Percentiles rank a stretch among this genome's conserved stretches.
Evolutionary conservation across 2,329 filamentous ascomycete genomes (phyloP).

Genomic region (Penicillium paneum): DNA sequence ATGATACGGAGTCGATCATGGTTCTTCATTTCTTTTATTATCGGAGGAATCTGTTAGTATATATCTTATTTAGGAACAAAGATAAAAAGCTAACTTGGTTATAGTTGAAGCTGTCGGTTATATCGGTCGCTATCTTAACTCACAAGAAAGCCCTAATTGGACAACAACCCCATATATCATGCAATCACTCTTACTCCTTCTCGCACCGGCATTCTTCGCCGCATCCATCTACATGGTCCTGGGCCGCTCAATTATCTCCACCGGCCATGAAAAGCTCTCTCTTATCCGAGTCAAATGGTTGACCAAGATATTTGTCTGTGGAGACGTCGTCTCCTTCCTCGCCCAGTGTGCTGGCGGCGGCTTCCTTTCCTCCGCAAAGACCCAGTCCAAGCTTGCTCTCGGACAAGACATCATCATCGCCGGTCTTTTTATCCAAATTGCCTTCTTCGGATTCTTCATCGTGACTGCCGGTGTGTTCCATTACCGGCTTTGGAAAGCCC

Average conservation of each 20-base stretch:
- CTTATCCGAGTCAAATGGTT: constrained; percentile 43
- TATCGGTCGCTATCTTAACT: background rate
- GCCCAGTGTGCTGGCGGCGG: constrained; percentile 36
- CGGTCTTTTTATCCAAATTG: constrained; percentile 11
- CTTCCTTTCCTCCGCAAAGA: background rate
- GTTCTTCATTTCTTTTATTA: constrained; percentile 1
- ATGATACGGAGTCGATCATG: background rate
- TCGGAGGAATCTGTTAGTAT: constrained; percentile 3
- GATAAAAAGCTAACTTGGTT: background rate
- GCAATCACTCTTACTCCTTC: constrained; percentile 45
- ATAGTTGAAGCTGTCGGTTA: constrained; percentile 1
- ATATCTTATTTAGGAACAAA: background rate
- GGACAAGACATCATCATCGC: constrained; percentile 5
- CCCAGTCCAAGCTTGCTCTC: background rate
- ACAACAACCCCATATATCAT: constrained; percentile 34
- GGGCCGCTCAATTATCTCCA: constrained; percentile 42
- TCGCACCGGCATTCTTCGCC: constrained; percentile 50
- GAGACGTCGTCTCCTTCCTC: constrained; percentile 49
- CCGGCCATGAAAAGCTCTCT: constrained; percentile 42
- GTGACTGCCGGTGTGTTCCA: constrained; percentile 1
- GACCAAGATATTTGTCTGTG: constrained; percentile 48
- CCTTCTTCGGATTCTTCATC: constrained; percentile 10
- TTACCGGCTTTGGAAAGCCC: background rate
- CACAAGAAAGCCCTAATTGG: background rate
- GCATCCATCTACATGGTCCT: constrained; percentile 52